Percentiles rank a stretch among this genome's conserved stretches.
These are phyloP conservation scores for Elsinoe fawcettii DNA, from an alignment of 2,329 filamentous ascomycete genomes.

Conservation along the genomic window DNA sequence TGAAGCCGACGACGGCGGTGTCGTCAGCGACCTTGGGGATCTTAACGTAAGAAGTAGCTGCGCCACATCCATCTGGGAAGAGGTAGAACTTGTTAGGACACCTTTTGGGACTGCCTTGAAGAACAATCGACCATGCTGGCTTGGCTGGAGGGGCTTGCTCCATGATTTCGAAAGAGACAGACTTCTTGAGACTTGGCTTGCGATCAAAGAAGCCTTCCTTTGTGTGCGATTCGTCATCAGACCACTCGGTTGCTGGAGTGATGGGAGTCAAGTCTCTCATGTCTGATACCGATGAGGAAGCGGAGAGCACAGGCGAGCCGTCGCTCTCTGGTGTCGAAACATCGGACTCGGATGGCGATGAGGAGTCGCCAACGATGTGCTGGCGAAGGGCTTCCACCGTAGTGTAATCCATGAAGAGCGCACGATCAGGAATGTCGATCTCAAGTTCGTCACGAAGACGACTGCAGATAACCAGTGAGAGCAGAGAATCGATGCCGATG, in stretches of 20 bases:
- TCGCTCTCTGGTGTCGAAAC: not conserved
- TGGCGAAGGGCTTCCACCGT: slow-evolving; percentile 12
- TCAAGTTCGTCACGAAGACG: slow-evolving; percentile 25
- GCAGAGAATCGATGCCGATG: slow-evolving; percentile 27
- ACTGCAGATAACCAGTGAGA: slow-evolving; percentile 23
- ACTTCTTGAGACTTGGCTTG: slow-evolving; percentile 2
- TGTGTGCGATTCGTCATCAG: not conserved
- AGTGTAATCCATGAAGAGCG: slow-evolving; percentile 16
- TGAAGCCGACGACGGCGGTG: slow-evolving; percentile 46
- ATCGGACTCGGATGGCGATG: not conserved
- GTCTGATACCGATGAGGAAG: slow-evolving; percentile 8
- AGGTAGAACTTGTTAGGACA: slow-evolving; percentile 32
- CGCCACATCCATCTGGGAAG: slow-evolving; percentile 43
- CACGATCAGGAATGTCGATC: slow-evolving; percentile 16
- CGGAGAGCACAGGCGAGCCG: not conserved
- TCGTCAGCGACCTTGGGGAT: slow-evolving; percentile 34
- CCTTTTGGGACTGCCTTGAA: slow-evolving; percentile 40
- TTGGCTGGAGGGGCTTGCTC: slow-evolving; percentile 5
- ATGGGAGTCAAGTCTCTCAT: not conserved
- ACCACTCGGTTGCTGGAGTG: slow-evolving; percentile 4
- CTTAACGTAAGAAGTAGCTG: slow-evolving; percentile 32
- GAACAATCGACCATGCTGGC: slow-evolving; percentile 29
- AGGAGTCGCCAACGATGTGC: not conserved
- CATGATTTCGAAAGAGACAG: not conserved
- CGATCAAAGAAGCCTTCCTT: not conserved